Percentiles rank a stretch among this genome's conserved stretches.
Evolutionary conservation across 176 grass and related monocot genomes (phyloP).

Genomic region (Avena sativa): DNA sequence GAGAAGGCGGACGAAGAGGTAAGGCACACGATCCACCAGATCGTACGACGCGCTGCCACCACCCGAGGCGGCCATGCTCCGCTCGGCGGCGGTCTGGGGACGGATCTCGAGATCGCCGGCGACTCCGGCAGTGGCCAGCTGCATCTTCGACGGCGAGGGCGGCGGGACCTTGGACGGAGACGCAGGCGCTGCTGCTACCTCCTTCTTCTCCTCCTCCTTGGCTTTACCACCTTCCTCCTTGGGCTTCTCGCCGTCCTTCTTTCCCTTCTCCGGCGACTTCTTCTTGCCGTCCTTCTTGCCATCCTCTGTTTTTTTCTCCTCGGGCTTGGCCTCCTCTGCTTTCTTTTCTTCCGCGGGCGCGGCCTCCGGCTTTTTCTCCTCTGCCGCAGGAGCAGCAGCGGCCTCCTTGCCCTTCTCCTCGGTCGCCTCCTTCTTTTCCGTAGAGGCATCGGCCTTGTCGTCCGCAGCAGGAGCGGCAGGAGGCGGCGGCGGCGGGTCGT

Average conservation of each 20-base stretch:
- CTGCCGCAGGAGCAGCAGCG: constrained; percentile 24
- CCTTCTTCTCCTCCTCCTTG: constrained; percentile 55
- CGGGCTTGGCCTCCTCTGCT: constrained; percentile 47
- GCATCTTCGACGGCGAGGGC: constrained; percentile 67
- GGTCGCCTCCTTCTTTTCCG: constrained; percentile 34
- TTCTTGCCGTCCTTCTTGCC: constrained; percentile 54
- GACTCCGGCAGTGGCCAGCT: constrained; percentile 43
- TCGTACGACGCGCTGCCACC: constrained; percentile 63
- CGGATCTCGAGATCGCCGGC: constrained; percentile 81
- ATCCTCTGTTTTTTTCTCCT: constrained; percentile 56
- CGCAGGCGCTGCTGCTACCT: background rate
- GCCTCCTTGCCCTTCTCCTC: constrained; percentile 35
- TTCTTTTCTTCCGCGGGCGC: constrained; percentile 59
- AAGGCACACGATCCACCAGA: constrained; percentile 80
- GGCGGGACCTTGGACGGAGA: constrained; percentile 48
- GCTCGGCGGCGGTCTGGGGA: constrained; percentile 48
- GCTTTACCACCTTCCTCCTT: constrained; percentile 48
- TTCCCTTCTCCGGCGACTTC: constrained; percentile 61
- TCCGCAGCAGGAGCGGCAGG: constrained; percentile 20
- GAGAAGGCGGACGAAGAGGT: constrained; percentile 95
- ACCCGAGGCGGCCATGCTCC: constrained; percentile 51
- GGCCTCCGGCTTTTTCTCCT: constrained; percentile 41
- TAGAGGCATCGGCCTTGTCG: background rate
- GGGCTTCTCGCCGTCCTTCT: constrained; percentile 64
- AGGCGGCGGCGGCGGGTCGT: constrained; percentile 49